A percentile compares a stretch with the other conserved stretches of the same genome.
phyloP scores from a whole-genome alignment of 495 filamentous ascomycete species.

The Entonaema liquescens region DNA sequence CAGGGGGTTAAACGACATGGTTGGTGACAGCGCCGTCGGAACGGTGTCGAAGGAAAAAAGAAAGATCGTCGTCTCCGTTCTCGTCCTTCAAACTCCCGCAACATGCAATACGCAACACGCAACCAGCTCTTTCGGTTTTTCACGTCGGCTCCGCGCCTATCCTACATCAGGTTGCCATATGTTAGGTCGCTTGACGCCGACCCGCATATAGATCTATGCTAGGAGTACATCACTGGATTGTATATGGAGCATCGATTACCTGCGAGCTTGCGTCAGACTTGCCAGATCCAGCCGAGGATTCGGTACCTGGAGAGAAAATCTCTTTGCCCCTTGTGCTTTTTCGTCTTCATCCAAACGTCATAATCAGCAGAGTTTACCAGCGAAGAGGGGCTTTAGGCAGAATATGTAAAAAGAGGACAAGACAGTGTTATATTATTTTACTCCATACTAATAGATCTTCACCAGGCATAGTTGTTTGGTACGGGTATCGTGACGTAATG shows the following conservation, averaged over 20 bases:
- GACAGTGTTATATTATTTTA: neutral
- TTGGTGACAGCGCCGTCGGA: slow-evolving; percentile 13
- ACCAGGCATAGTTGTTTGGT: slow-evolving; percentile 1
- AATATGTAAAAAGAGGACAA: neutral
- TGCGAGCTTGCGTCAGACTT: slow-evolving; percentile 17
- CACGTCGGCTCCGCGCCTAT: slow-evolving; percentile 11
- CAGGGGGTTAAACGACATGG: slow-evolving; percentile 10
- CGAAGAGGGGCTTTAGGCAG: neutral
- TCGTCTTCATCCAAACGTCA: slow-evolving; percentile 6
- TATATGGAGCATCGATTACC: neutral
- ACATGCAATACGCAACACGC: neutral
- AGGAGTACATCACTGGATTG: neutral
- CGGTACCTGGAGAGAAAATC: neutral
- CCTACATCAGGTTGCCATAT: slow-evolving; percentile 12
- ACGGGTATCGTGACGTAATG: slow-evolving; percentile 15
- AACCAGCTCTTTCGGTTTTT: slow-evolving; percentile 5
- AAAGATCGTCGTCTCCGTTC: slow-evolving; percentile 3
- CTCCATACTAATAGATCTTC: neutral
- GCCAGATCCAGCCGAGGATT: slow-evolving; percentile 14
- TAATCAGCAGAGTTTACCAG: neutral
- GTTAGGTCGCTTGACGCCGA: slow-evolving; percentile 13
- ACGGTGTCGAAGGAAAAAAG: slow-evolving; percentile 3
- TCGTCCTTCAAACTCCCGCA: neutral
- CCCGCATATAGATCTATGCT: slow-evolving; percentile 16
- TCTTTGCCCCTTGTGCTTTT: neutral